Evolutionary conservation across 208 protist genomes (phyloP).

Genomic region (Leishmania amazonensis): DNA sequence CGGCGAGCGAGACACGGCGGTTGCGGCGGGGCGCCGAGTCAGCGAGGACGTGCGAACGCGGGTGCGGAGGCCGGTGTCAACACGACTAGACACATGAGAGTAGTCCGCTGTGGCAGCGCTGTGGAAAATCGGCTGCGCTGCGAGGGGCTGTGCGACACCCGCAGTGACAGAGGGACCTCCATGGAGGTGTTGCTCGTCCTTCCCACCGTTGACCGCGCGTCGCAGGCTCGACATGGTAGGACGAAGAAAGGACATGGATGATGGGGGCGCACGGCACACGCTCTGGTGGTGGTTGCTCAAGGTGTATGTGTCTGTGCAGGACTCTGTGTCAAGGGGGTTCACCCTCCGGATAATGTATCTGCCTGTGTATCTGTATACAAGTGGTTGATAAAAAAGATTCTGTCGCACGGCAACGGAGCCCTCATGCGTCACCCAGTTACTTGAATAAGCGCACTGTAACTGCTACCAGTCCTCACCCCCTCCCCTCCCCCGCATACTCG

Average conservation of each 20-base stretch:
- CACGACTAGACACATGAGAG: conserved; percentile 28
- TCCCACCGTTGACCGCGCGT: conserved; percentile 24
- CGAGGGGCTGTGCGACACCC: background rate
- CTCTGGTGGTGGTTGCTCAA: background rate
- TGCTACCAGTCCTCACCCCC: background rate
- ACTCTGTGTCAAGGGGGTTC: background rate
- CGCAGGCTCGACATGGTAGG: conserved; percentile 45
- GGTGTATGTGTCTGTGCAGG: background rate
- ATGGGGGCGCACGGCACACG: background rate
- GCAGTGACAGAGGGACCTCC: conserved; percentile 2
- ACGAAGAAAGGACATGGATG: conserved; percentile 46
- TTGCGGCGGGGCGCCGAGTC: background rate
- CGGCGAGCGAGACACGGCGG: background rate
- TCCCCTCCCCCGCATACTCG: background rate
- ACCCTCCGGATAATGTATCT: background rate
- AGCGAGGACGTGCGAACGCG: conserved; percentile 24
- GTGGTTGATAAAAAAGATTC: background rate
- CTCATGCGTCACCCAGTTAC: background rate
- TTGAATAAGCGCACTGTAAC: background rate
- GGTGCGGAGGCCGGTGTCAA: conserved; percentile 26
- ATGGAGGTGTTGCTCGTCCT: conserved; percentile 12
- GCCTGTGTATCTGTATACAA: background rate
- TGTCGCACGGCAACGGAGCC: background rate
- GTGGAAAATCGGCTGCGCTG: background rate
- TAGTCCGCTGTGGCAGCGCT: conserved; percentile 15